phyloP scores from a whole-genome alignment of 2,329 filamentous ascomycete genomes.

The Cladorrhinum sp. region DNA sequence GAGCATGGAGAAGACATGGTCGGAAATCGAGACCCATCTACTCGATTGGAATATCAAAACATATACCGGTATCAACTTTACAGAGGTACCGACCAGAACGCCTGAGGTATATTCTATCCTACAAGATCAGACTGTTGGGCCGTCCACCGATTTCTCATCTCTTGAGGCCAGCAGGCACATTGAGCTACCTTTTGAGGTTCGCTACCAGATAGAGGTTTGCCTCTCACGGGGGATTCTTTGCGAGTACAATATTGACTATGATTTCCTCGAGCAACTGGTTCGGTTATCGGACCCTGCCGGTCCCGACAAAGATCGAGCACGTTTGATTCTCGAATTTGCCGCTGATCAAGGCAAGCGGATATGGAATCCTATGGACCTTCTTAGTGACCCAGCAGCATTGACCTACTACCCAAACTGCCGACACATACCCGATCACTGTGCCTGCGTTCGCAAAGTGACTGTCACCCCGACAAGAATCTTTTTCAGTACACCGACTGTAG shows the following conservation, averaged over 20 bases:
- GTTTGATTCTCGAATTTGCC: slow-evolving; percentile 69
- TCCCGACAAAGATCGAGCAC: slow-evolving; percentile 48
- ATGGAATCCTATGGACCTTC: slow-evolving; percentile 70
- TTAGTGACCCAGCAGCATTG: slow-evolving; percentile 52
- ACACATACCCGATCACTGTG: slow-evolving; percentile 68
- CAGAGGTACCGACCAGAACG: slow-evolving; percentile 33
- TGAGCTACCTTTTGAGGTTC: slow-evolving; percentile 64
- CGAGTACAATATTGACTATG: slow-evolving; percentile 66
- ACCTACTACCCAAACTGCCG: slow-evolving; percentile 43
- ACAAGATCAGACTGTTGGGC: slow-evolving; percentile 31
- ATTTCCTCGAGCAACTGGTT: slow-evolving; percentile 65
- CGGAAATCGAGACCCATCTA: slow-evolving; percentile 52
- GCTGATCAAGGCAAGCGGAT: slow-evolving; percentile 61
- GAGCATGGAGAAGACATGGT: slow-evolving; percentile 34
- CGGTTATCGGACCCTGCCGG: slow-evolving; percentile 40
- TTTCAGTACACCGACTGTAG: slow-evolving; percentile 72
- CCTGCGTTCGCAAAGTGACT: slow-evolving; percentile 69
- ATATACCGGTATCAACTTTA: slow-evolving; percentile 40
- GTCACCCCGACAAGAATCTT: slow-evolving; percentile 84
- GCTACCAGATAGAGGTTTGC: slow-evolving; percentile 91
- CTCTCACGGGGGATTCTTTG: slow-evolving; percentile 75
- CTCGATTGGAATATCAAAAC: slow-evolving; percentile 68
- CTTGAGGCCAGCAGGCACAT: slow-evolving; percentile 37
- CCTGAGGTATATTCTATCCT: slow-evolving; percentile 42
- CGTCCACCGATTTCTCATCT: slow-evolving; percentile 28